phyloP scores from a whole-genome alignment of 306 rosid species.

The Cercis canadensis region DNA sequence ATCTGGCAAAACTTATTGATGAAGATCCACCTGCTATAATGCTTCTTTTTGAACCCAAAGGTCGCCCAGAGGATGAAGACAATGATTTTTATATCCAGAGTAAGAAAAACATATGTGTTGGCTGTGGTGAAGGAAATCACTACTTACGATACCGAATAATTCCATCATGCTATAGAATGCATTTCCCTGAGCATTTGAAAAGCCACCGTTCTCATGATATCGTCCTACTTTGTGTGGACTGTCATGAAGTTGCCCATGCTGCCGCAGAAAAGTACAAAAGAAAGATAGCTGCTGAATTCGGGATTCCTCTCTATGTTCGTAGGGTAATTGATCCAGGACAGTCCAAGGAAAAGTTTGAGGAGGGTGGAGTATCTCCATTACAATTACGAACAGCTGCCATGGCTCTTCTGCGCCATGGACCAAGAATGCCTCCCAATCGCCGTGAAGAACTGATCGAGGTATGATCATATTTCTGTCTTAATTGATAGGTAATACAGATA shows the following conservation, averaged over 20 bases:
- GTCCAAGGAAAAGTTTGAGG: conserved; percentile 47
- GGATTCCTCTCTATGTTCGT: conserved; percentile 87
- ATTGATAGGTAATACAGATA: conserved; percentile 20
- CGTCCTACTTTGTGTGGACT: conserved; percentile 95
- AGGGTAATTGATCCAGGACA: conserved; percentile 68
- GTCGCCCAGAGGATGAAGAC: conserved; percentile 98
- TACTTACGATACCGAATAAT: conserved; percentile 90
- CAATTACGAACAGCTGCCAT: conserved; percentile 88
- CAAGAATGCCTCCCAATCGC: conserved; percentile 87
- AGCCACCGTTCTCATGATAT: conserved; percentile 99
- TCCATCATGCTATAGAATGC: conserved; percentile 96
- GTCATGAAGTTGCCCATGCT: conserved; percentile 97
- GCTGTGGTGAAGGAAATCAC: conserved; percentile 96
- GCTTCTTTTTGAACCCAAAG: conserved; percentile 98
- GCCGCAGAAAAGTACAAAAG: conserved; percentile 95
- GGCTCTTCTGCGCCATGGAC: conserved; percentile 93
- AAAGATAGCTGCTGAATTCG: conserved; percentile 80
- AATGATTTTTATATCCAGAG: conserved; percentile 94
- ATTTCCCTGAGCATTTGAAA: conserved; percentile 95
- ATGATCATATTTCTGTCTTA: conserved; percentile 29
- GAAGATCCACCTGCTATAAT: conserved; percentile 87
- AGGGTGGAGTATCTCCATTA: conserved; percentile 90
- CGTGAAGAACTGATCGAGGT: conserved; percentile 82
- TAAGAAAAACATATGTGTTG: conserved; percentile 92
- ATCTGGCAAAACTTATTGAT: conserved; percentile 81